phyloP scores from a whole-genome alignment of 495 filamentous ascomycete genomes.

The Neurospora sp. region DNA sequence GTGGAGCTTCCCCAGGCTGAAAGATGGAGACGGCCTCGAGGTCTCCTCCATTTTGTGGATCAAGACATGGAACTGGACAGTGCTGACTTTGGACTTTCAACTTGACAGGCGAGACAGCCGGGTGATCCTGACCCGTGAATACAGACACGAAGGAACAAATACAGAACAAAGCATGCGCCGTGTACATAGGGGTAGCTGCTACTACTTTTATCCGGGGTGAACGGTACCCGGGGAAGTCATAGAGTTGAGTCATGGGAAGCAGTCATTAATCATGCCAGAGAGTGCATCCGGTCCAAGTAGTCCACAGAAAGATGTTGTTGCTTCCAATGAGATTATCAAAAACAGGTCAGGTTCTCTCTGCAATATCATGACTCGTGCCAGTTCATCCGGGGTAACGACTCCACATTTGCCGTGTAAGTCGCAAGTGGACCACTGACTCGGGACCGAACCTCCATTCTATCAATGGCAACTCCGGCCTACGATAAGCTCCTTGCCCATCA shows the following conservation, averaged over 20 bases:
- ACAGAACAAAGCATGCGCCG: not conserved
- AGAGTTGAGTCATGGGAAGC: not conserved
- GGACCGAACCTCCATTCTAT: not conserved
- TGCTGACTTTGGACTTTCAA: conserved; percentile 7
- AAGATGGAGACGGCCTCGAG: not conserved
- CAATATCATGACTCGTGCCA: not conserved
- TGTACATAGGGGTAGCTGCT: conserved; percentile 3
- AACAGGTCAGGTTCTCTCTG: not conserved
- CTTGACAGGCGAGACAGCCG: conserved; percentile 29
- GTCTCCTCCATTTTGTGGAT: not conserved
- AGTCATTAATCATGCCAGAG: not conserved
- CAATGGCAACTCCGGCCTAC: not conserved
- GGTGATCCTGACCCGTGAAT: conserved; percentile 34
- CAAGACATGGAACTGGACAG: not conserved
- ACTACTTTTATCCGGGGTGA: not conserved
- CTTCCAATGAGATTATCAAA: not conserved
- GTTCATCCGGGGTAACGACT: not conserved
- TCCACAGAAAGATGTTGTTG: not conserved
- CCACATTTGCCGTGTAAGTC: not conserved
- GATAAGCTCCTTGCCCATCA: not conserved
- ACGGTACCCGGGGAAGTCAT: not conserved
- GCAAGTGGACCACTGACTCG: not conserved
- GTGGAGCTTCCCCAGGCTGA: conserved; percentile 7
- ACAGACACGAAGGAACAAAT: not conserved
- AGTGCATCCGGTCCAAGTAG: not conserved